Evolutionary conservation across 1,139 yeast genomes (phyloP).

Genomic region (Wickerhamomyces sp.): DNA sequence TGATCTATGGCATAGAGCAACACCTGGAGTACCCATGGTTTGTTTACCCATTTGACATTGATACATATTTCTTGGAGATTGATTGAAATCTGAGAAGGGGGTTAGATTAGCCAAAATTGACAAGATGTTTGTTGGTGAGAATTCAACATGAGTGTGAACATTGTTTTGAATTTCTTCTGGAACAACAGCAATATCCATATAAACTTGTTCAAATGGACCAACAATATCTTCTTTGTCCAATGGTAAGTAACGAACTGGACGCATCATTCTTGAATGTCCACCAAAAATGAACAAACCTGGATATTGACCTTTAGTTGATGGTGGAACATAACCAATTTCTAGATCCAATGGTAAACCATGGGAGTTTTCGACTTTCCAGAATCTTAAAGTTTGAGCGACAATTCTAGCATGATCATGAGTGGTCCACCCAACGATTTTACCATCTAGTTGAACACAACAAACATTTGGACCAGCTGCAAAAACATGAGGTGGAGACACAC

Average conservation of each 20-base stretch:
- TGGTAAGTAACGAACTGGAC: constrained; percentile 92
- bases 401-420: constrained; percentile 82
- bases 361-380: constrained; percentile 83
- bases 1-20: constrained; percentile 85
- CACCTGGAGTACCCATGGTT: constrained; percentile 99
- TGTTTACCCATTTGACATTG: constrained; percentile 99
- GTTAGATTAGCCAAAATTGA: constrained; percentile 94
- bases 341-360: constrained; percentile 77
- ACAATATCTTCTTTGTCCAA: constrained; percentile 76
- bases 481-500: constrained; percentile 74
- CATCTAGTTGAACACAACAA: constrained; percentile 91
- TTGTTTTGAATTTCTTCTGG: constrained; percentile 84
- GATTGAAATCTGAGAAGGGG: constrained; percentile 97
- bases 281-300: constrained; percentile 93
- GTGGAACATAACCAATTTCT: constrained; percentile 95
- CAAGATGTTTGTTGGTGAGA: constrained; percentile 87
- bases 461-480: constrained; percentile 84
- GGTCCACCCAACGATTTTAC: constrained; percentile 91
- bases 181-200: constrained; percentile 92
- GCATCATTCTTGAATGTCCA: constrained; percentile 90
- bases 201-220: constrained; percentile 98
- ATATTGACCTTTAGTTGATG: constrained; percentile 91
- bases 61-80: constrained; percentile 99
- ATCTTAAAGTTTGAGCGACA: constrained; percentile 86
- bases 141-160: constrained; percentile 90